A percentile compares a stretch with the other conserved stretches of the same genome.
These are phyloP conservation scores for Pythium phragmiticola DNA, from an alignment of 352 stramenopile genomes.

Conservation along the genomic window DNA sequence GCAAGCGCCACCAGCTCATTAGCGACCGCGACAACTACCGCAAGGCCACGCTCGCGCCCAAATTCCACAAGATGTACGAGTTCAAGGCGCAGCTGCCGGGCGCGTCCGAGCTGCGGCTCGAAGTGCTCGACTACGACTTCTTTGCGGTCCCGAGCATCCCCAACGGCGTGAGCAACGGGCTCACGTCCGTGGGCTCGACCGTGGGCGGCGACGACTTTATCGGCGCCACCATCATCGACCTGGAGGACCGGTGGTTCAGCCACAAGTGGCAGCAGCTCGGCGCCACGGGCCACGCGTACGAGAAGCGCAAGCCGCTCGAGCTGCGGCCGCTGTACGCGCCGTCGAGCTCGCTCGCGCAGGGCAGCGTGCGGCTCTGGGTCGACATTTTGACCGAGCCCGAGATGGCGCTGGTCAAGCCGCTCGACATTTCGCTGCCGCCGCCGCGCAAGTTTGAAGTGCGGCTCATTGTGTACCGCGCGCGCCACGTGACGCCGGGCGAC, in stretches of 20 bases:
- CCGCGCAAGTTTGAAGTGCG: constrained; percentile 86
- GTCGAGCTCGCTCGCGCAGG: constrained; percentile 69
- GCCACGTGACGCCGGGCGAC: constrained; percentile 83
- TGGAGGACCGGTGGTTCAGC: constrained; percentile 93
- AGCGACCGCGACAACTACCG: constrained; percentile 83
- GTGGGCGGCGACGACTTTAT: constrained; percentile 87
- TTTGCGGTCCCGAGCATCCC: constrained; percentile 61
- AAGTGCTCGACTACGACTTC: constrained; percentile 74
- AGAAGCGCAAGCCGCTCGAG: constrained; percentile 63
- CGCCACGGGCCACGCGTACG: constrained; percentile 28
- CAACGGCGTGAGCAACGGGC: constrained; percentile 47
- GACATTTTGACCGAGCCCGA: constrained; percentile 85
- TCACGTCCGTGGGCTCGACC: constrained; percentile 46
- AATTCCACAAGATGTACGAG: constrained; percentile 91
- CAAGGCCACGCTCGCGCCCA: constrained; percentile 67
- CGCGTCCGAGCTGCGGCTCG: constrained; percentile 62
- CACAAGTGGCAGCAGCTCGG: constrained; percentile 80
- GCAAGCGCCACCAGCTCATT: constrained; percentile 63
- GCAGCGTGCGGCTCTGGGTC: constrained; percentile 79
- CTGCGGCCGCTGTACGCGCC: constrained; percentile 66
- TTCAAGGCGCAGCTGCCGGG: constrained; percentile 88
- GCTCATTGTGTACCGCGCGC: constrained; percentile 90
- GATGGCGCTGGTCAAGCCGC: constrained; percentile 60
- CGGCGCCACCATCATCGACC: constrained; percentile 89
- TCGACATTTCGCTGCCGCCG: constrained; percentile 83